Evolutionary conservation across 768 basidiomycete species (phyloP), one percentile per base, ranked within the genome.

Genomic region (Hericium erinaceus): DNA sequence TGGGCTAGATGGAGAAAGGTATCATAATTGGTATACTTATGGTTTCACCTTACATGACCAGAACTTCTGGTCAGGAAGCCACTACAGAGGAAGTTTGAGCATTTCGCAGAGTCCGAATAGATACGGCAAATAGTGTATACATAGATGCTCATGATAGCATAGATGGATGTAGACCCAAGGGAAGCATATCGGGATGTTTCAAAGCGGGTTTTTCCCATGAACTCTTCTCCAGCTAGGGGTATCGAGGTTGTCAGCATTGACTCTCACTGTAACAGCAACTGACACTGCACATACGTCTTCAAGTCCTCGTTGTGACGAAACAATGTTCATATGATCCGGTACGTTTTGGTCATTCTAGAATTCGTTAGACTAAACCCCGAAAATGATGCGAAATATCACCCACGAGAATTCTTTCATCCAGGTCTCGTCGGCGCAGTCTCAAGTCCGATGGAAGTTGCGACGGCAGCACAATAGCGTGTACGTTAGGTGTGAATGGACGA

Each of bases 281-380:
- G 52, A 39, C 3, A 26, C 1, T 18, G 13, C 24, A 74, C 82
- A 28, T 63, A 89, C 89, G 67, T 89, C 84, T 39, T 72, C 71
- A 16, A 75, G 64, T 11, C 87, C 86, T 44, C 87, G 83, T 4
- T 66, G 52, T 11, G 72, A 73, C 9, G 84, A 76, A 13, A 92
- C 64, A 20, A 92, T 69, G 65, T 91, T 87, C 87, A 92, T 90
- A 62, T 91, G 85, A 60, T 89, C 82, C 9, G 87, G 87, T 33
- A 80, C 60, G 40, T 65, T 69, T 20, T 80, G 73, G 28, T 72
- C 77, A 24, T 78, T 75, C 75, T 74, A 57, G n/a, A 46, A 18
- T 46, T 18, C 16, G 15, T n/a, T 20, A 46, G 44, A 46, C 33
- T 33, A 10, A 33, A 33, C 33, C 33, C 8, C 33, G 33, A 6